Evolutionary conservation across 306 rosid species (phyloP).

Genomic region (Sicyos edulis): DNA sequence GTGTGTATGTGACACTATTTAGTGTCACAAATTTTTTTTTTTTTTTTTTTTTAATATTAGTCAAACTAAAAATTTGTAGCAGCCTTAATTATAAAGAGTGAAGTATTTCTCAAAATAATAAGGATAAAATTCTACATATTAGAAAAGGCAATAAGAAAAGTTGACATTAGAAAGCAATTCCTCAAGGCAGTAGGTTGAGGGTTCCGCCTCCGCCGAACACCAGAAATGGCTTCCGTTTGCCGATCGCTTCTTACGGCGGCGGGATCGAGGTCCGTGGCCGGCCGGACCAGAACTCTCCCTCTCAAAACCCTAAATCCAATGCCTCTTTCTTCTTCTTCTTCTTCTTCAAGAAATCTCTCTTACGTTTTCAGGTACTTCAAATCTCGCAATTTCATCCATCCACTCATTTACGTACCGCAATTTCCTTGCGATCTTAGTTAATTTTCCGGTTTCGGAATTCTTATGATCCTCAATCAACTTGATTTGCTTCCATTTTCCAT

Average conservation of each 20-base stretch:
- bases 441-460: neutral
- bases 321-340: constrained; percentile 30
- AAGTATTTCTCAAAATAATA: too few relatives aligned
- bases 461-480: too few relatives aligned
- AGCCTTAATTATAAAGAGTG: too few relatives aligned
- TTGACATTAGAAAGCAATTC: neutral
- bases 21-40: too few relatives aligned
- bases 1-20: too few relatives aligned
- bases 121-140: too few relatives aligned
- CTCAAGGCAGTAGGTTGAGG: neutral
- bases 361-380: constrained; percentile 52
- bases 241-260: constrained; percentile 57
- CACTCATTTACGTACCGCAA: neutral
- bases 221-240: constrained; percentile 31
- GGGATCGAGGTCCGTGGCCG: constrained; percentile 41
- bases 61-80: too few relatives aligned
- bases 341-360: constrained; percentile 27
- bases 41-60: too few relatives aligned
- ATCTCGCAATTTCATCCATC: neutral
- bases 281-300: constrained; percentile 42
- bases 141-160: too few relatives aligned
- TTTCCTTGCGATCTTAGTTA: neutral
- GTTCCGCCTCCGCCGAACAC: neutral
- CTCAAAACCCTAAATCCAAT: constrained; percentile 30
- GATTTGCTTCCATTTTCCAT: neutral